Base-by-base conservation (phyloP, 2,329 filamentous ascomycete species). In the Ophidiomyces ophidiicola region DNA sequence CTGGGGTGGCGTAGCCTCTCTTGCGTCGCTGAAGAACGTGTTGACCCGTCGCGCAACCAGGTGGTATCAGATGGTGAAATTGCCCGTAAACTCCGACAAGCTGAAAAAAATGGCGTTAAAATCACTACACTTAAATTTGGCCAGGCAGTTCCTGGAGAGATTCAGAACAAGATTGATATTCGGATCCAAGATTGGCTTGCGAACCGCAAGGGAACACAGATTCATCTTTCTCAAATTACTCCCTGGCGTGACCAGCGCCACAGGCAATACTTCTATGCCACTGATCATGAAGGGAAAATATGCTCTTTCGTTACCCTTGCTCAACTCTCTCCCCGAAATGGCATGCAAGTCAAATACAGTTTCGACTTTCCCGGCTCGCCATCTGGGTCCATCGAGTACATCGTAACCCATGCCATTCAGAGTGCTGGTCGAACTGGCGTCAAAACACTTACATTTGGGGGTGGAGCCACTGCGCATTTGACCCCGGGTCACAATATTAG, bases 341-440 rank as follows among this genome's bases (percentile, higher is more conserved):
- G 87, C 39, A 92, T 85, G 76, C 87, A 94, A 66, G 80, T 94
- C 56, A 94, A 94, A 67, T 94, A 90, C 68, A 82, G 82, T n/a
- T 76, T 94, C 39, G 85, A 94, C 61, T 94, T 94, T 69, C 87
- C 86, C 0, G 76, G 75, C 18, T 75, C 86, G 1, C 82, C 87
- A n/a, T 83, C 76, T 31, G 87, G 87, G 32, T 80, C 82, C 23
- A 94, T 94, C 46, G 87, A 94, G 64, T 72, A 80, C 28, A 73
- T 90, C 28, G 81, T 92, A 50, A 76, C 81, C 25, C 72, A 80
- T 54, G 75, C 80, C 0, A 70, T 92, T 44, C 74, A 76, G 53
- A 65, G 67, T 8, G 70, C 75, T 7, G 69, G 71, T 2, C 67
- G 69, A 6, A 60, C 63, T 0, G 80, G 80, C 18, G 68, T 76